Evolutionary conservation across 768 basidiomycete species (phyloP), one percentile per base, ranked within the genome.

Genomic region (Coprinopsis strossmayeri): DNA sequence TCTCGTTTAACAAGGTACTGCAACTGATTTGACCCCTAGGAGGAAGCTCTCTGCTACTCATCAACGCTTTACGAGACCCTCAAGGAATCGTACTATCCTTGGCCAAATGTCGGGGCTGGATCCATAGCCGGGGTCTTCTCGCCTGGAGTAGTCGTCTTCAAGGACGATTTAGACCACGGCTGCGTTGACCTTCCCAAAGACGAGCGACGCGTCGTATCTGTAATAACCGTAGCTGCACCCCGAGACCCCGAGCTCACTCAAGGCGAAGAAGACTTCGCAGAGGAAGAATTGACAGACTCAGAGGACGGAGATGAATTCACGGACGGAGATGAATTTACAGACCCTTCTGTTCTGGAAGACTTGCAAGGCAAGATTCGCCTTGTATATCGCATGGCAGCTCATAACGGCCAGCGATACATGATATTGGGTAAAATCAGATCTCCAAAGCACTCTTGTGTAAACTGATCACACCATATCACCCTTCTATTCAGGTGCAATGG

Each of bases 41-140:
- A 74, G 61, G 73, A 75, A 56, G 70, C 73, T 0, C 62, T 76
- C 0, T 76, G 74, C 52, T 76, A 74, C 54, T 69, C 71, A 7
- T 73, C 73, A 2, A 74, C 72, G 3, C 61, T 76, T 3, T 76
- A 69, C 52, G 48, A 50, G 11, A 73, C 72, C 1, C 64, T 76
- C 28, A 67, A 68, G 37, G 55, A 56, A 21, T 56, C 59, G 5
- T 72, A 67, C 50, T 74, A 74, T 46, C 73, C 74, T 7, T 75
- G 74, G 74, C 65, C 70, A 11, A 76, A 76, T 55, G 56, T 64
- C 15, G 73, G 74, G 27, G 60, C 59, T 2, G 68, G 67, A 1
- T 72, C 67, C 15, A 53, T 60, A 3, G 66, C 69, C 1, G 74
- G 70, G 1, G 48, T 74, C 1, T 74, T 55, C 57, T 76, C 73